phyloP scores from a whole-genome alignment of 2,329 filamentous ascomycete species.

The Eutypa lata region DNA sequence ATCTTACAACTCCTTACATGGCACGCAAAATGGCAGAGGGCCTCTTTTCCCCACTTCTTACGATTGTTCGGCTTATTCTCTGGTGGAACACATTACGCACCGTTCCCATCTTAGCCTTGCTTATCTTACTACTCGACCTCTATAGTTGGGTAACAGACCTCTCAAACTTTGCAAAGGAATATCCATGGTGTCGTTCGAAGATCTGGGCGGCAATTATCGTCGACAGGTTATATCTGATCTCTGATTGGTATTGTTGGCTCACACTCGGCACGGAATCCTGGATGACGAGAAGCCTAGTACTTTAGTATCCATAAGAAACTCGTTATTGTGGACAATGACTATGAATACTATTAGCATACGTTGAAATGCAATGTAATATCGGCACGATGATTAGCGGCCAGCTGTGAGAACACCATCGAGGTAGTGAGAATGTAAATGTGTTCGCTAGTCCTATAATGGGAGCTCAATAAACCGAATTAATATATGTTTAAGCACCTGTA shows the following conservation, averaged over 20 bases:
- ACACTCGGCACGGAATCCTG: conserved; percentile 14
- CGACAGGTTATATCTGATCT: conserved; percentile 16
- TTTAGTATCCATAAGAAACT: too few species aligned
- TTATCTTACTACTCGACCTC: conserved; percentile 9
- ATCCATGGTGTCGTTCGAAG: conserved; percentile 13
- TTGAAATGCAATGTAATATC: too few species aligned
- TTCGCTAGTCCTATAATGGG: too few species aligned
- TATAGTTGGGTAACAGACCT: conserved; percentile 8
- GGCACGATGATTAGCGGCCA: too few species aligned
- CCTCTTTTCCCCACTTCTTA: conserved; percentile 13
- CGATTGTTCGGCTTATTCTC: conserved; percentile 8
- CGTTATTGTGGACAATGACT: too few species aligned
- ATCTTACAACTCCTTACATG: conserved; percentile 12
- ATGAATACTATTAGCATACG: too few species aligned
- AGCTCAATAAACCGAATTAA: too few species aligned
- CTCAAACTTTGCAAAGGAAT: conserved; percentile 5
- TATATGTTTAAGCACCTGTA: too few species aligned
- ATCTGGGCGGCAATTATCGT: conserved; percentile 17
- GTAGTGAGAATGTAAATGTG: too few species aligned
- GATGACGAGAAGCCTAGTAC: conserved; percentile 3
- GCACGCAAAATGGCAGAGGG: conserved; percentile 18
- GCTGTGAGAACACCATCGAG: too few species aligned
- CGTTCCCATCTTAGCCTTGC: conserved; percentile 6
- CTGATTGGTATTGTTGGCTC: conserved; percentile 17
- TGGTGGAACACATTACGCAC: conserved; percentile 9